phyloP scores from a whole-genome alignment of 495 filamentous ascomycete species.

The Clavariopsis aquatica region DNA sequence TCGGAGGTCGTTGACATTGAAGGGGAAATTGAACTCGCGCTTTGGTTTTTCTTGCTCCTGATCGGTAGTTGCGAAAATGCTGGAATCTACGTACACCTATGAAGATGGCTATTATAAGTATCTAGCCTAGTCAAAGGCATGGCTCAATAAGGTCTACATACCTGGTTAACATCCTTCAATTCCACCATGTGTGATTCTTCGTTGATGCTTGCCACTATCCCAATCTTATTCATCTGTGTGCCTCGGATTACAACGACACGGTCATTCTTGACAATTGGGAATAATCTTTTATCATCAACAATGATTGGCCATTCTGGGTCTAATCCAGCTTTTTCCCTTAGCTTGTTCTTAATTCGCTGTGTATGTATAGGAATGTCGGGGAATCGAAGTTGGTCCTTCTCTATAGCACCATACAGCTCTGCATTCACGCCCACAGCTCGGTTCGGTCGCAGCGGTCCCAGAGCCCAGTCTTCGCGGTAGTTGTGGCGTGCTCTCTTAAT shows the following conservation, averaged over 20 bases:
- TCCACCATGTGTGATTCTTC: constrained; percentile 57
- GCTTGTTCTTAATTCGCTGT: constrained; percentile 37
- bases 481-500: constrained; percentile 42
- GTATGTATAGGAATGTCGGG: background rate
- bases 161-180: constrained; percentile 68
- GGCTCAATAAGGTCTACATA: constrained; percentile 41
- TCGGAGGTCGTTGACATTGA: constrained; percentile 17
- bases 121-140: background rate
- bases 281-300: constrained; percentile 5
- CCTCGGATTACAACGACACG: constrained; percentile 77
- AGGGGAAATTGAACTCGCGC: background rate
- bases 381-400: constrained; percentile 35
- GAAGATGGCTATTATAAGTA: background rate
- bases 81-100: constrained; percentile 8
- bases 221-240: constrained; percentile 78
- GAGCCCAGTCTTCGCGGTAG: constrained; percentile 68
- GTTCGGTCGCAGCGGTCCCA: constrained; percentile 74
- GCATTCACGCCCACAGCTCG: constrained; percentile 60
- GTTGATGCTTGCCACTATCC: constrained; percentile 61
- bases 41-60: background rate
- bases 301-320: constrained; percentile 44
- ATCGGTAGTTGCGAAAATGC: constrained; percentile 1
- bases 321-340: constrained; percentile 56
- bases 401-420: constrained; percentile 54
- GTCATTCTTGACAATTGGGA: constrained; percentile 62